Evolutionary conservation across 345 rosid genomes (phyloP).

Genomic region (Aethionema arabicum): DNA sequence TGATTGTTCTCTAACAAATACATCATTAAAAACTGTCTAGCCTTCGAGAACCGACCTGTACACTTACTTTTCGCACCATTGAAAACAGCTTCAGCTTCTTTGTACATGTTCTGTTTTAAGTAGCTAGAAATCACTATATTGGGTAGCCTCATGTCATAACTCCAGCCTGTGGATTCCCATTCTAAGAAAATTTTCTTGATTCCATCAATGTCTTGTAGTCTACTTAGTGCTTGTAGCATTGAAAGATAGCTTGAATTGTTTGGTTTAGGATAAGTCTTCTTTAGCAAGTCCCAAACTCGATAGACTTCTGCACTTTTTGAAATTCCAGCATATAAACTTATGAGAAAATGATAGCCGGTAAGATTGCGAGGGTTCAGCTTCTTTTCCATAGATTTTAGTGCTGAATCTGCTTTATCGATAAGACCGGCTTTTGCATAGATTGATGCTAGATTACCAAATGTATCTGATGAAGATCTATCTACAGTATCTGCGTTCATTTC

Average conservation of each 20-base stretch:
- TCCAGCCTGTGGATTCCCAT: constrained; percentile 55
- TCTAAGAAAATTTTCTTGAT: constrained; percentile 49
- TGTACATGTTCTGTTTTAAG: constrained; percentile 48
- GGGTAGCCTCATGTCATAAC: constrained; percentile 61
- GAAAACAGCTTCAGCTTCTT: constrained; percentile 54
- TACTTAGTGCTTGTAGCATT: constrained; percentile 57
- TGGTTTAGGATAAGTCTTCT: constrained; percentile 36
- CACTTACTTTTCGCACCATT: constrained; percentile 39
- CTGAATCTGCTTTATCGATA: constrained; percentile 57
- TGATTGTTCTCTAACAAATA: constrained; percentile 45
- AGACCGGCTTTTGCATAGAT: constrained; percentile 54
- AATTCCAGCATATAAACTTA: constrained; percentile 53
- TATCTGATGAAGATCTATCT: constrained; percentile 42
- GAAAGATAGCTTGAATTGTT: constrained; percentile 50
- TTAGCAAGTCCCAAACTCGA: constrained; percentile 60
- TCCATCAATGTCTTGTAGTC: constrained; percentile 50
- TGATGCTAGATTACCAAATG: constrained; percentile 52
- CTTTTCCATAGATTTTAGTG: constrained; percentile 57
- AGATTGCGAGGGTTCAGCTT: constrained; percentile 40
- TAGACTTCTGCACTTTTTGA: constrained; percentile 50
- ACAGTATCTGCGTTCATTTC: constrained; percentile 43
- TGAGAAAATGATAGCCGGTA: constrained; percentile 60
- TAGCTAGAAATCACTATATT: constrained; percentile 46
- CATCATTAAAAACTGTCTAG: constrained; percentile 57
- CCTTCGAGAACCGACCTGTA: constrained; percentile 40